Percentiles rank a stretch among this genome's conserved stretches.
Conservation (phyloP, 306 rosid species). For the Mimosa pudica region DNA sequence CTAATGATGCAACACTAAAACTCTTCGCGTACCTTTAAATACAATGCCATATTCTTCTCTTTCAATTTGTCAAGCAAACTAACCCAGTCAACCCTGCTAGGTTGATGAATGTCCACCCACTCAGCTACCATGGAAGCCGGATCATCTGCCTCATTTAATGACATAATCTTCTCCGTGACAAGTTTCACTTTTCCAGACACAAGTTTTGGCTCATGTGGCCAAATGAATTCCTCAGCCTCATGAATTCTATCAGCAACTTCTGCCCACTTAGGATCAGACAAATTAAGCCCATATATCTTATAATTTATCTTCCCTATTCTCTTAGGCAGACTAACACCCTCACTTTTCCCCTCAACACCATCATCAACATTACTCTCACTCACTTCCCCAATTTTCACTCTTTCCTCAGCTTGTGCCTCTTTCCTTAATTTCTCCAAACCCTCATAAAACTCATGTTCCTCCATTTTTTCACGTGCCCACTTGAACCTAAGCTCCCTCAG, state of each 20-base stretch:
- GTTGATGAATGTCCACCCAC: constrained; percentile 79
- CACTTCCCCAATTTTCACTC: constrained; percentile 13
- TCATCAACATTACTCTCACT: constrained; percentile 28
- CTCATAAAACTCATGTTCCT: constrained; percentile 73
- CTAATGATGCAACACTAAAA: constrained; percentile 12
- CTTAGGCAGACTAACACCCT: constrained; percentile 72
- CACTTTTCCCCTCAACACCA: constrained; percentile 39
- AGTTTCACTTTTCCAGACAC: constrained; percentile 70
- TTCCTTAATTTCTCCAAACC: constrained; percentile 57
- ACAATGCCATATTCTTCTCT: constrained; percentile 48
- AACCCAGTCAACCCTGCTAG: constrained; percentile 76
- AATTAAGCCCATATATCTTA: constrained; percentile 83
- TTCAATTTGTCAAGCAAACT: constrained; percentile 70
- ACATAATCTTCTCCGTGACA: constrained; percentile 59
- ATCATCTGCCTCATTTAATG: constrained; percentile 52
- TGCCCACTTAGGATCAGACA: constrained; percentile 84
- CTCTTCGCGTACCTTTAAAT: constrained; percentile 64
- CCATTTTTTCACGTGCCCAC: constrained; percentile 94
- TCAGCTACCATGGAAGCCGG: constrained; percentile 63
- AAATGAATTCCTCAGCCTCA: constrained; percentile 62
- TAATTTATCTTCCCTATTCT: constrained; percentile 76
- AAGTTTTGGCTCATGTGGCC: constrained; percentile 71
- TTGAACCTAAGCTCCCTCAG: constrained; percentile 85
- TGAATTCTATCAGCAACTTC: constrained; percentile 68
- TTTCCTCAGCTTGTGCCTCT: constrained; percentile 42